These are phyloP conservation scores for Candida tetrigidarum DNA, from an alignment of 1,139 yeast species.

Conservation along the genomic window DNA sequence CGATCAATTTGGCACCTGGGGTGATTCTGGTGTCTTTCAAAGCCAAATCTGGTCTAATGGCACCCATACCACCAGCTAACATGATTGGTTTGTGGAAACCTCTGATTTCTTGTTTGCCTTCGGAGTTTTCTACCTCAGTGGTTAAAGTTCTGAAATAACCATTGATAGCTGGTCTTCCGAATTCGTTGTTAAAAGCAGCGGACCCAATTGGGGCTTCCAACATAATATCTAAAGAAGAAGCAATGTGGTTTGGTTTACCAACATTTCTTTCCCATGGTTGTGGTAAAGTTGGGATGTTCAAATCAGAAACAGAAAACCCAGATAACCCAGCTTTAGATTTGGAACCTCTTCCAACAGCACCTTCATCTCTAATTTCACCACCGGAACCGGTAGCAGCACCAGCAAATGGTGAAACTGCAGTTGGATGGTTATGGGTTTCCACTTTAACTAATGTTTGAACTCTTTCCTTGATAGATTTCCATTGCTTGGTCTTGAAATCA, in stretches of 20 bases:
- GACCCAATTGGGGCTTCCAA: conserved; percentile 97
- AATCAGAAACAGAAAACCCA: conserved; percentile 92
- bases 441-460: conserved; percentile 94
- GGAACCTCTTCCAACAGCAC: conserved; percentile 99
- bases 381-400: conserved; percentile 99
- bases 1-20: conserved; percentile 91
- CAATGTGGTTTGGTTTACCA: conserved; percentile 93
- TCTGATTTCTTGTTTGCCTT: conserved; percentile 75
- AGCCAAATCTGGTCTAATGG: conserved; percentile 92
- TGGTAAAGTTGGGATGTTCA: conserved; percentile 78
- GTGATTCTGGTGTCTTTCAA: conserved; percentile 86
- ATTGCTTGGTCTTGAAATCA: conserved; percentile 67
- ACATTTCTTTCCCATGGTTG: conserved; percentile 95
- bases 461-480: conserved; percentile 74
- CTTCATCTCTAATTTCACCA: conserved; percentile 99
- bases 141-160: conserved; percentile 98
- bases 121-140: conserved; percentile 65
- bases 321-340: conserved; percentile 95
- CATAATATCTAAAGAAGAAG: conserved; percentile 93
- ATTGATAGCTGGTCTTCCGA: conserved; percentile 96
- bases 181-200: conserved; percentile 98
- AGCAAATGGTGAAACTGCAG: conserved; percentile 98
- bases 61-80: conserved; percentile 99
- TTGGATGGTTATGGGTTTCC: conserved; percentile 99
- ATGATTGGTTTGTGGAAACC: conserved; percentile 99